Conservation (phyloP, 73 alveolate species). For the Blepharisma stoltei region DNA sequence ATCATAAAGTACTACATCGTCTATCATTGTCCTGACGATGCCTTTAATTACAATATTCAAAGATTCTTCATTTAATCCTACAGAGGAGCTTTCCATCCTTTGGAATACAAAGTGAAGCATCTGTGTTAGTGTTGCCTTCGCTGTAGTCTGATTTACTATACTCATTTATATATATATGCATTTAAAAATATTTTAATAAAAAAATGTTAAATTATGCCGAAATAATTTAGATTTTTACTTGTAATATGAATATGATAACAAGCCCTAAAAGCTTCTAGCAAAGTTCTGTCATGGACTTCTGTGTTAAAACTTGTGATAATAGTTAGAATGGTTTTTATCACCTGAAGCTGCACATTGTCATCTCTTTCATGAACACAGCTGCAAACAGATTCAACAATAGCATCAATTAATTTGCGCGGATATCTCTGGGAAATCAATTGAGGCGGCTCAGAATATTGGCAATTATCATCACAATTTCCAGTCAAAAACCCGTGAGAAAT, state of each 20-base stretch:
- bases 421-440: slow-evolving; percentile 45
- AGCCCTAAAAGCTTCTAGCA: slow-evolving; percentile 68
- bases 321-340: slow-evolving; percentile 60
- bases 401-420: slow-evolving; percentile 62
- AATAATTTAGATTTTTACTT: slow-evolving; percentile 38
- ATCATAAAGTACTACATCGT: slow-evolving; percentile 56
- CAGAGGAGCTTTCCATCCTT: slow-evolving; percentile 62
- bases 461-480: slow-evolving; percentile 58
- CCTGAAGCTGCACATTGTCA: slow-evolving; percentile 56
- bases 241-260: slow-evolving; percentile 60
- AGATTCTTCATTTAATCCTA: slow-evolving; percentile 26
- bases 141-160: slow-evolving; percentile 50
- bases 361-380: slow-evolving; percentile 63
- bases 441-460: slow-evolving; percentile 28
- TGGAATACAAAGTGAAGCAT: slow-evolving; percentile 59
- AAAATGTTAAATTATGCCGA: no score
- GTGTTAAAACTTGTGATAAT: slow-evolving; percentile 51
- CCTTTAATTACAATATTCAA: slow-evolving; percentile 2
- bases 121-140: slow-evolving; percentile 62
- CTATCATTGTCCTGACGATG: slow-evolving; percentile 54
- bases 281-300: slow-evolving; percentile 64
- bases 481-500: slow-evolving; percentile 60
- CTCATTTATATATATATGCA: no score
- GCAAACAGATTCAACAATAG: slow-evolving; percentile 64
- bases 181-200: no score